These are phyloP conservation scores for Isabelozyma heimii DNA, from an alignment of 805 yeast genomes.

Conservation along the genomic window DNA sequence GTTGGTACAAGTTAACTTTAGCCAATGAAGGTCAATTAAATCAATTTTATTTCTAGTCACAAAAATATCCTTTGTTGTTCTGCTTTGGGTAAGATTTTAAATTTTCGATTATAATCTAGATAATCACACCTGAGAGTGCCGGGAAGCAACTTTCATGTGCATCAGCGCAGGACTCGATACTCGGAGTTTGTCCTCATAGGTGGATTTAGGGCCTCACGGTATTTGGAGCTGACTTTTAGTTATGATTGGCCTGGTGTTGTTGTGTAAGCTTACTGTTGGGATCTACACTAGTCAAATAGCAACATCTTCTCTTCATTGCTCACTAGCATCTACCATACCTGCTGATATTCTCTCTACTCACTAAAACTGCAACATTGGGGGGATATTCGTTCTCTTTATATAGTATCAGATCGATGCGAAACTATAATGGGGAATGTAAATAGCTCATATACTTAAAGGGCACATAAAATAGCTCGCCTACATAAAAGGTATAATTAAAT, in stretches of 20 bases:
- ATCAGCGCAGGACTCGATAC: not conserved
- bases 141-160: not conserved
- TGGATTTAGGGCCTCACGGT: not conserved
- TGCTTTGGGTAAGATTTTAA: not conserved
- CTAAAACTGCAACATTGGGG: not conserved
- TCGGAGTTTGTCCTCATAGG: not conserved
- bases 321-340: not conserved
- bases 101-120: not conserved
- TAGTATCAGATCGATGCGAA: not conserved
- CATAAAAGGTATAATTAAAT: not conserved
- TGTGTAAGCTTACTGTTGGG: no score
- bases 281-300: no score
- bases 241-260: no score
- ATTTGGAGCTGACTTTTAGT: no score
- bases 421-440: slow-evolving; percentile 1
- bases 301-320: no score
- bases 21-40: not conserved
- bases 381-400: not conserved
- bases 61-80: not conserved
- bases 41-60: not conserved
- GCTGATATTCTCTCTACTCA: not conserved
- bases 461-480: not conserved
- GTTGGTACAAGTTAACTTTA: not conserved
- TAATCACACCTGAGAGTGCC: not conserved
- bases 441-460: not conserved